Evolutionary conservation across 805 yeast genomes (phyloP).

Genomic region (Monosporozyma aquatica): DNA sequence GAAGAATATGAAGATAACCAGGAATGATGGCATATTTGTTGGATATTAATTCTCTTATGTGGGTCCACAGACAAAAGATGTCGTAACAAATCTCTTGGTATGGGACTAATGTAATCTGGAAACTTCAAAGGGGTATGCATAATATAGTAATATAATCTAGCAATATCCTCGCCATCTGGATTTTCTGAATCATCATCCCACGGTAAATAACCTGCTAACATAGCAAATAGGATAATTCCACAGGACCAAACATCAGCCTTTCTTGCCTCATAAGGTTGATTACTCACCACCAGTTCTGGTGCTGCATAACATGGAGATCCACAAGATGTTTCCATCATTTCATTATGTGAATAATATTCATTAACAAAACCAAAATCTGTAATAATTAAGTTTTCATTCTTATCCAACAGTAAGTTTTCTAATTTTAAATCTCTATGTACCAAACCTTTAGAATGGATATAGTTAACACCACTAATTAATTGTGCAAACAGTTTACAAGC

Average conservation of each 20-base stretch:
- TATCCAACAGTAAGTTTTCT: conserved; percentile 75
- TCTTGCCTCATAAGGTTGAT: conserved; percentile 83
- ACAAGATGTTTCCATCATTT: conserved; percentile 87
- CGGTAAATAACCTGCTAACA: conserved; percentile 94
- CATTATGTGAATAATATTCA: conserved; percentile 50
- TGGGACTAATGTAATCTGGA: conserved; percentile 86
- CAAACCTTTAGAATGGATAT: conserved; percentile 86
- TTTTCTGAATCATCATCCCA: conserved; percentile 96
- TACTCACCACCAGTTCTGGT: conserved; percentile 89
- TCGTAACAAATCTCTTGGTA: conserved; percentile 84
- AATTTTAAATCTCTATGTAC: conserved; percentile 88
- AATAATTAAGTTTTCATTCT: conserved; percentile 75
- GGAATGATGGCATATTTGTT: conserved; percentile 68
- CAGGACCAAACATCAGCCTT: conserved; percentile 97
- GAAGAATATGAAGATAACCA: conserved; percentile 85
- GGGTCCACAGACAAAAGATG: conserved; percentile 82
- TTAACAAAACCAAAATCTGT: conserved; percentile 95
- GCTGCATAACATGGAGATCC: conserved; percentile 99
- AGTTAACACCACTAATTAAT: conserved; percentile 86
- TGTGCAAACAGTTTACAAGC: conserved; percentile 91
- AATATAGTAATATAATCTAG: conserved; percentile 81
- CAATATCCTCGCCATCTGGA: conserved; percentile 92
- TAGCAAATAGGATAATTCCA: conserved; percentile 91
- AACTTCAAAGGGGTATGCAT: conserved; percentile 86
- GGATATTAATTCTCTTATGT: conserved; percentile 55